Evolutionary conservation across 352 stramenopile genomes (phyloP).

Genomic region (Globisporangium heterothallicum): DNA sequence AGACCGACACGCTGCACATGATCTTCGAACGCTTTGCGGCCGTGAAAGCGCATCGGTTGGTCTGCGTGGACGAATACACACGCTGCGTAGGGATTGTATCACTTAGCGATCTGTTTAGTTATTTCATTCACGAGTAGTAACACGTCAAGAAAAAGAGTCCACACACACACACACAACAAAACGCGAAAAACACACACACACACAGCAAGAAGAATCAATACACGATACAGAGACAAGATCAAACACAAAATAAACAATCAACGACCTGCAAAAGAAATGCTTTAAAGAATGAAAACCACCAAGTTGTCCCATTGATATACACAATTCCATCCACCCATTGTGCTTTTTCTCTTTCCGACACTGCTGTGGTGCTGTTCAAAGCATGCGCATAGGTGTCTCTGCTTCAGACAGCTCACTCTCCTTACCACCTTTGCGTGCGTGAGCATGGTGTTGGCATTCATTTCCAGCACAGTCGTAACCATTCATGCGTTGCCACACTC

Average conservation of each 20-base stretch:
- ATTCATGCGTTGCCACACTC: too few relatives aligned
- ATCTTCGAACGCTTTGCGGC: constrained; percentile 86
- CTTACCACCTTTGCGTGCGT: too few relatives aligned
- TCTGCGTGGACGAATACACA: constrained; percentile 82
- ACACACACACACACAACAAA: background rate
- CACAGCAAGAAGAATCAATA: constrained; percentile 1
- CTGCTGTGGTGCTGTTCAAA: too few relatives aligned
- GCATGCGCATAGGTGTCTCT: too few relatives aligned
- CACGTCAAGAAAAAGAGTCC: background rate
- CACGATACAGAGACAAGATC: constrained; percentile 1
- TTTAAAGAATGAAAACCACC: background rate
- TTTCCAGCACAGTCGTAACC: too few relatives aligned
- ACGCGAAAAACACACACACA: background rate
- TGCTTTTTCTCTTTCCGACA: too few relatives aligned
- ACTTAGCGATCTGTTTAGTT: constrained; percentile 89
- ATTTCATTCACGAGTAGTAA: constrained; percentile 77
- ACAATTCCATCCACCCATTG: too few relatives aligned
- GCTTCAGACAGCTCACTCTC: too few relatives aligned
- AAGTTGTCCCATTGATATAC: too few relatives aligned
- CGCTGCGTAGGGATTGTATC: constrained; percentile 81
- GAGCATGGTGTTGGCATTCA: too few relatives aligned
- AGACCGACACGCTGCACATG: constrained; percentile 87
- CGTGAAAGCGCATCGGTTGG: constrained; percentile 80
- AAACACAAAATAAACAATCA: background rate
- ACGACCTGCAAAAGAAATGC: background rate